Conservation (phyloP, 2,329 filamentous ascomycete genomes). For the Paraphaeosphaeria minitans region DNA sequence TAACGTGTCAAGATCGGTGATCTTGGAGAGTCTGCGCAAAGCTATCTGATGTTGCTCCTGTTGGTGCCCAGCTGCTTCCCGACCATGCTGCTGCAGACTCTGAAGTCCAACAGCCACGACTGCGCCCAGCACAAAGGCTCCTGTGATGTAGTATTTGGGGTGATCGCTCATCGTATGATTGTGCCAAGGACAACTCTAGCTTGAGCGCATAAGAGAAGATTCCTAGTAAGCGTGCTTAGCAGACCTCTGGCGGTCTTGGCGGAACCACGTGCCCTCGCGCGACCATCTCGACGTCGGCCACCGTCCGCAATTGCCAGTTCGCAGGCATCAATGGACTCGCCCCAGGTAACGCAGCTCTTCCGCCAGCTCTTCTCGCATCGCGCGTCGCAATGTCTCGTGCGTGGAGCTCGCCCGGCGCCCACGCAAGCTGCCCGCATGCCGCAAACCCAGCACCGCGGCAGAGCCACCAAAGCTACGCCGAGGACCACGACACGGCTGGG, state of each 20-base stretch:
- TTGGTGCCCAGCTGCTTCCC: slow-evolving; percentile 24
- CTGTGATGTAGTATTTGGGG: slow-evolving; percentile 64
- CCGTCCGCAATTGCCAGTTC: slow-evolving; percentile 12
- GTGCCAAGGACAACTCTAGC: background rate
- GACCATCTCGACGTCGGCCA: slow-evolving; percentile 21
- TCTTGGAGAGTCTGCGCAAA: slow-evolving; percentile 29
- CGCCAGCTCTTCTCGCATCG: slow-evolving; percentile 82
- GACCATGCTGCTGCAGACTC: slow-evolving; percentile 21
- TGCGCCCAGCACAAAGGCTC: slow-evolving; percentile 79
- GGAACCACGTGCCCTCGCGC: slow-evolving; percentile 31
- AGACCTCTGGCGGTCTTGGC: slow-evolving; percentile 40
- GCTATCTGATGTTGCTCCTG: slow-evolving; percentile 28
- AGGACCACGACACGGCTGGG: slow-evolving; percentile 19
- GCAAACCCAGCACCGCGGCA: slow-evolving; percentile 36
- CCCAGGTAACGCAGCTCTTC: slow-evolving; percentile 77
- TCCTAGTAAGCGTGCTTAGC: slow-evolving; percentile 16
- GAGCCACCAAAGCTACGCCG: slow-evolving; percentile 24
- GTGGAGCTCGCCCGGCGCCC: slow-evolving; percentile 44
- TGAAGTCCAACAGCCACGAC: slow-evolving; percentile 61
- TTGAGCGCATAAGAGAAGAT: slow-evolving; percentile 20
- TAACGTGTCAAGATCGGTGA: slow-evolving; percentile 28
- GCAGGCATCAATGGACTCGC: slow-evolving; percentile 73
- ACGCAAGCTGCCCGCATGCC: slow-evolving; percentile 43
- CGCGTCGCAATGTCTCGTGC: slow-evolving; percentile 59
- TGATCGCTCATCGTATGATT: slow-evolving; percentile 38